phyloP scores from a whole-genome alignment of 2,329 filamentous ascomycete species.

The Dactylellina leptospora region DNA sequence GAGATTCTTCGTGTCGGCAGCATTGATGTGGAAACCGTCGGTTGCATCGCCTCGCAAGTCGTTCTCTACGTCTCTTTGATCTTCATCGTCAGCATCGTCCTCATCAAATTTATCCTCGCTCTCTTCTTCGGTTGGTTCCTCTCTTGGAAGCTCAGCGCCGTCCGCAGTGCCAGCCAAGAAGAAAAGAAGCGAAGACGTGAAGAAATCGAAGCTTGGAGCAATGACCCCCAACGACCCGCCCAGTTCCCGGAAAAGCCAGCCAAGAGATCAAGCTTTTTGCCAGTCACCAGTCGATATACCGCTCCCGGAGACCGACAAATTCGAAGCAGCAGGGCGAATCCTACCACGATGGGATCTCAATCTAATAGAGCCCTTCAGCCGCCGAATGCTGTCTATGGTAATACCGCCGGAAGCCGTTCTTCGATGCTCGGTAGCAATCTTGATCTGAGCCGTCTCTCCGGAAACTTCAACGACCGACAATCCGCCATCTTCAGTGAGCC shows the following conservation, averaged over 20 bases:
- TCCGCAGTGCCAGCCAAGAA: conserved; percentile 76
- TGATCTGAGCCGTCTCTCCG: conserved; percentile 61
- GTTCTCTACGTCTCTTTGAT: conserved; percentile 92
- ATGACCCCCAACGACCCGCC: conserved; percentile 95
- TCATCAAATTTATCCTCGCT: conserved; percentile 85
- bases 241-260: conserved; percentile 69
- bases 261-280: conserved; percentile 89
- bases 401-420: conserved; percentile 67
- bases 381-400: conserved; percentile 74
- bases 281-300: conserved; percentile 89
- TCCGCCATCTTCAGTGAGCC: conserved; percentile 52
- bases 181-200: conserved; percentile 84
- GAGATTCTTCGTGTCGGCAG: conserved; percentile 96
- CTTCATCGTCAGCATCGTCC: conserved; percentile 89
- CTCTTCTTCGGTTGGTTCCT: conserved; percentile 97
- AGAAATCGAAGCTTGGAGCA: conserved; percentile 97
- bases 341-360: conserved; percentile 96
- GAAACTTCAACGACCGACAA: conserved; percentile 49
- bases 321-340: conserved; percentile 64
- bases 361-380: conserved; percentile 76
- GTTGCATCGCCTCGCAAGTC: conserved; percentile 96
- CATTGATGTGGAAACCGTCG: conserved; percentile 93
- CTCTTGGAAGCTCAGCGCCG: conserved; percentile 78
- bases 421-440: conserved; percentile 63
- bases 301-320: conserved; percentile 68